Conservation (phyloP, 2,329 filamentous ascomycete genomes). For the Clonostachys byssicola region DNA sequence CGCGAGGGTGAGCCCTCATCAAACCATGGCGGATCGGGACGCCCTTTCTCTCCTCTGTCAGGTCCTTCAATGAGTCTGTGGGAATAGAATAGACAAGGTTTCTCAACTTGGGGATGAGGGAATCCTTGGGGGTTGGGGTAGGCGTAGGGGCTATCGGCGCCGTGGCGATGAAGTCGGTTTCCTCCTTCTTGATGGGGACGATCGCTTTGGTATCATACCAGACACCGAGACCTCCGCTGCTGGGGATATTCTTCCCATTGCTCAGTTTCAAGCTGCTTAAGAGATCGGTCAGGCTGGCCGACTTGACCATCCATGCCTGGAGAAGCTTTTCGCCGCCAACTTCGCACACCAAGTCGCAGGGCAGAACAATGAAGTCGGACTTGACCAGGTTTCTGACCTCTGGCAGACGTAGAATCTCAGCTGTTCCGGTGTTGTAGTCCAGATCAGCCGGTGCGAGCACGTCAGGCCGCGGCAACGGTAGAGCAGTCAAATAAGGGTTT, state of each 20-base stretch:
- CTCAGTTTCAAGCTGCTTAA: constrained; percentile 41
- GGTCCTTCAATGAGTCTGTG: constrained; percentile 83
- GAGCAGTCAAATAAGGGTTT: constrained; percentile 70
- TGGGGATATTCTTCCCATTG: constrained; percentile 29
- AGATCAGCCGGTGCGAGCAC: constrained; percentile 73
- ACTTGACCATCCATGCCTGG: constrained; percentile 88
- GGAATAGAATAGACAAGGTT: constrained; percentile 83
- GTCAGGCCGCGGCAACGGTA: constrained; percentile 70
- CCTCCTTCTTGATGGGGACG: constrained; percentile 78
- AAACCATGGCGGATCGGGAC: constrained; percentile 74
- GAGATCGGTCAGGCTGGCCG: constrained; percentile 62
- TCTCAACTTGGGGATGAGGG: constrained; percentile 65
- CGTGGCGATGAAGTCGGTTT: constrained; percentile 87
- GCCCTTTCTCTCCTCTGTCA: constrained; percentile 69
- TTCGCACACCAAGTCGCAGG: constrained; percentile 91
- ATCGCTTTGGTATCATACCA: constrained; percentile 85
- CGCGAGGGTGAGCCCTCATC: constrained; percentile 66
- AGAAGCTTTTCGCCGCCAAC: constrained; percentile 77
- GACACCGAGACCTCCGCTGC: constrained; percentile 78
- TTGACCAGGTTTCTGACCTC: constrained; percentile 77
- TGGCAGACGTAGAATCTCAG: constrained; percentile 78
- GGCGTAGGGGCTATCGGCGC: constrained; percentile 59
- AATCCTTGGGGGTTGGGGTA: constrained; percentile 40
- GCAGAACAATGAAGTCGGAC: constrained; percentile 83
- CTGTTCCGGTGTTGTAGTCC: constrained; percentile 82